Conservation (phyloP, 371 early-diverging fungal species). For the Mucor saturninus region DNA sequence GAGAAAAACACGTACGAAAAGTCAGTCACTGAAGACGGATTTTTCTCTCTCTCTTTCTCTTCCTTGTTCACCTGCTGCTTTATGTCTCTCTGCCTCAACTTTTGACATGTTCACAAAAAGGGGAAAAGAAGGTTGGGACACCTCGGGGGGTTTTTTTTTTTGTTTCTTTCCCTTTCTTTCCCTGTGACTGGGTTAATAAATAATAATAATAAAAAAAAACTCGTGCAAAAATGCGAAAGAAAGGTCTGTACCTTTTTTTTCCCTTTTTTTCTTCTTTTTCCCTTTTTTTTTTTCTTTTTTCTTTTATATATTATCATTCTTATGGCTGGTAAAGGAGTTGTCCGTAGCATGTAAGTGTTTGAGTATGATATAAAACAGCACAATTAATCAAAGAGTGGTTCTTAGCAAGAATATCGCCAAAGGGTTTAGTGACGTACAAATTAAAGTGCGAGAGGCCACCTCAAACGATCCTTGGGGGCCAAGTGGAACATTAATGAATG, state of each 20-base stretch:
- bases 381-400: not conserved
- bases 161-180: not conserved
- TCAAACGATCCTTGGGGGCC: constrained; percentile 91
- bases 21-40: not conserved
- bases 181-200: not conserved
- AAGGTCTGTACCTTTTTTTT: constrained; percentile 18
- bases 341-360: constrained; percentile 51
- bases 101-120: constrained; percentile 24
- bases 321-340: constrained; percentile 55
- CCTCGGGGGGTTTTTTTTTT: not conserved
- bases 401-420: constrained; percentile 92
- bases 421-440: constrained; percentile 93
- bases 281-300: constrained; percentile 2
- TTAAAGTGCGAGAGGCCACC: constrained; percentile 92
- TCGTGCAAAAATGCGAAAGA: constrained; percentile 11
- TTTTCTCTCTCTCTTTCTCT: not conserved
- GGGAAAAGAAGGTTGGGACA: too few species aligned
- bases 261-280: constrained; percentile 5
- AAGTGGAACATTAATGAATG: constrained; percentile 77
- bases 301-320: not conserved
- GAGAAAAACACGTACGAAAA: not conserved
- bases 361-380: not conserved
- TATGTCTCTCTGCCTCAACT: constrained; percentile 45
- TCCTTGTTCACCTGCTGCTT: constrained; percentile 33
- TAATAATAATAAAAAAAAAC: not conserved